Base-by-base conservation (phyloP, 1,139 yeast genomes). In the Eremothecium gossypii region DNA sequence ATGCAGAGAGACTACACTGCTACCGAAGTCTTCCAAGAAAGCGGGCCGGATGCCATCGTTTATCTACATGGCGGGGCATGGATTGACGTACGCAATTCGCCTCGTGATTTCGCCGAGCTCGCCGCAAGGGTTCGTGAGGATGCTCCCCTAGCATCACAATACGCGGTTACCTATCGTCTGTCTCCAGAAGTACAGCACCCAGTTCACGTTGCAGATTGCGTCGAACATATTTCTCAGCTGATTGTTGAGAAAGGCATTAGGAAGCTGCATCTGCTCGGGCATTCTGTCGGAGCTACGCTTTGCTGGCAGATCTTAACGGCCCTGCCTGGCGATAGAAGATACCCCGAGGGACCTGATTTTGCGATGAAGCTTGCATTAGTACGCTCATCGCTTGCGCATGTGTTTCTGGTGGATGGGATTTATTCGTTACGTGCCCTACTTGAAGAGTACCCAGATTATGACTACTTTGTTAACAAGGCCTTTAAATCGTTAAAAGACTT, bases 41-140 rank as follows among this genome's bases (percentile, higher is more conserved):
- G 27, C 20, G 29, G 37, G 7, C 12, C 4, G 11, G 37, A 34
- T 1, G 57, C 59, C 4, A 37, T 62, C 27, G 48, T 85, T 1
- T 78, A 76, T 49, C 71, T 86, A 31, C 95, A 86, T 58, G 95
- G 95, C 0, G 96, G 96, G 0, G 95, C 91, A 0, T 86, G 95
- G 95, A 66, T 84, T 49, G 95, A 83, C 55, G 77, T 79, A 0
- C 58, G 50, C 2, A 79, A 81, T 55, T 76, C 84, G 0, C 72
- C 61, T 39, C 63, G 68, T 37, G 93, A 83, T 54, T 78, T 76
- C 44, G 64, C 65, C 12, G 53, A 54, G 3, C 53, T 81, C 44
- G 58, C 68, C 2, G 44, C 40, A 1, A 8, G 11, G 8, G 36
- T 58, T 12, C 30, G 47, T 35, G 31, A 39, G 10, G 9, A 41